These are phyloP conservation scores for Rosa chinensis DNA, from an alignment of 306 rosid genomes.

Conservation along the genomic window DNA sequence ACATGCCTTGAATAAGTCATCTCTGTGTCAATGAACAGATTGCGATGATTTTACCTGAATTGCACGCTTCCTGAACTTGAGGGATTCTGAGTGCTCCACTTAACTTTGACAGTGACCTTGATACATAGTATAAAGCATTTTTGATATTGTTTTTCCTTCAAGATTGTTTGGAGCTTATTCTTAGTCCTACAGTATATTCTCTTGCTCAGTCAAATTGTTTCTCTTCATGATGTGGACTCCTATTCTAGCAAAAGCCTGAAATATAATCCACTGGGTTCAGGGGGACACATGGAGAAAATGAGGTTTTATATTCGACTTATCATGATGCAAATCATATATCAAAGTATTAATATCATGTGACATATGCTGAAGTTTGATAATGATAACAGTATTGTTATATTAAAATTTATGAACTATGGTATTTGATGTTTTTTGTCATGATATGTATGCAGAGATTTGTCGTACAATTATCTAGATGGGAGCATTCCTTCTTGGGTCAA, in stretches of 20 bases:
- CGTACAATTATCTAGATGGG: constrained; percentile 72
- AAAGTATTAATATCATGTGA: background rate
- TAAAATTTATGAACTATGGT: background rate
- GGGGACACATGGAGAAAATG: background rate
- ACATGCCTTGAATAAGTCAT: background rate
- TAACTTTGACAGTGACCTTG: background rate
- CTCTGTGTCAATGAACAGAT: background rate
- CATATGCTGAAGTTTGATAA: background rate
- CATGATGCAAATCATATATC: background rate
- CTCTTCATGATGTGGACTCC: background rate
- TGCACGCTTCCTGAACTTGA: background rate
- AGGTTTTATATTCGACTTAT: background rate
- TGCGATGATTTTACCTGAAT: background rate
- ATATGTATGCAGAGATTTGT: constrained; percentile 68
- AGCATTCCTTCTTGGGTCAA: constrained; percentile 73
- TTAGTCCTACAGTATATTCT: background rate
- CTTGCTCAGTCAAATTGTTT: background rate
- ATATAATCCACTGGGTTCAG: background rate
- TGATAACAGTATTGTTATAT: background rate
- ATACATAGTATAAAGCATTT: background rate
- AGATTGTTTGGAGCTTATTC: too few species aligned
- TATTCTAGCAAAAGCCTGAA: background rate
- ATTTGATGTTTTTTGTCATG: constrained; percentile 3
- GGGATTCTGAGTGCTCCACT: background rate
- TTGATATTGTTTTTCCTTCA: too few species aligned